Conservation (phyloP, 192 early-diverging fungal species). For the Umbelopsis ramanniana region DNA sequence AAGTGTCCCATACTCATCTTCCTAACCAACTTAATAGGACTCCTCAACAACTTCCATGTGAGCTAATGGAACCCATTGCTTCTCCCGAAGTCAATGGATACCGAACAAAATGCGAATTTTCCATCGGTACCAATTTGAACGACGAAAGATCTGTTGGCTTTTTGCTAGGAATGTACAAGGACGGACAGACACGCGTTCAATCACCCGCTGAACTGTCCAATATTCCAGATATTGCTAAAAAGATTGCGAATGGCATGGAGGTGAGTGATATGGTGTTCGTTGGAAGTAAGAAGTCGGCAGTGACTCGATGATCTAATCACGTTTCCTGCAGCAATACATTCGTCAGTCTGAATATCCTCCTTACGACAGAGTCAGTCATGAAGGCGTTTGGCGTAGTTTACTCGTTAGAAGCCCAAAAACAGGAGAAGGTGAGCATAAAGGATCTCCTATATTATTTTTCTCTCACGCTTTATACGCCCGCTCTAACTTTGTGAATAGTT, state of each 20-base stretch:
- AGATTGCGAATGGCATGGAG: constrained; percentile 52
- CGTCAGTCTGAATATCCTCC: constrained; percentile 36
- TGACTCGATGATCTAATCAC: neutral
- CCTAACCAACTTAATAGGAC: neutral
- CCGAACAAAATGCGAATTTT: constrained; percentile 82
- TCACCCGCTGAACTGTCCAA: constrained; percentile 49
- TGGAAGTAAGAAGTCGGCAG: neutral
- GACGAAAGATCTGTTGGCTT: constrained; percentile 67
- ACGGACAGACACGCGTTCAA: constrained; percentile 62
- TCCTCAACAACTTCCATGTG: constrained; percentile 27
- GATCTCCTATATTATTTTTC: neutral
- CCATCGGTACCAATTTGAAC: constrained; percentile 62
- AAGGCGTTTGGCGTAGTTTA: constrained; percentile 69
- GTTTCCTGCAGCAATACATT: constrained; percentile 35
- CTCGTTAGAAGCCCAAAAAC: constrained; percentile 64
- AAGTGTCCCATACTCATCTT: neutral
- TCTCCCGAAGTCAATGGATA: constrained; percentile 68
- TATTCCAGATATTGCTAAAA: constrained; percentile 52
- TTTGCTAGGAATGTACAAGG: constrained; percentile 64
- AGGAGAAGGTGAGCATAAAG: constrained; percentile 55
- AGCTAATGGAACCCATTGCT: constrained; percentile 39
- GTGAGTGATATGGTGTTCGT: constrained; percentile 13
- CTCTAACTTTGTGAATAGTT: constrained; percentile 29
- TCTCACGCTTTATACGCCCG: no score
- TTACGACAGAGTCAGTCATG: constrained; percentile 41